Evolutionary conservation across 768 basidiomycete species (phyloP).

Genomic region (Dictyophora rubrovolvata): DNA sequence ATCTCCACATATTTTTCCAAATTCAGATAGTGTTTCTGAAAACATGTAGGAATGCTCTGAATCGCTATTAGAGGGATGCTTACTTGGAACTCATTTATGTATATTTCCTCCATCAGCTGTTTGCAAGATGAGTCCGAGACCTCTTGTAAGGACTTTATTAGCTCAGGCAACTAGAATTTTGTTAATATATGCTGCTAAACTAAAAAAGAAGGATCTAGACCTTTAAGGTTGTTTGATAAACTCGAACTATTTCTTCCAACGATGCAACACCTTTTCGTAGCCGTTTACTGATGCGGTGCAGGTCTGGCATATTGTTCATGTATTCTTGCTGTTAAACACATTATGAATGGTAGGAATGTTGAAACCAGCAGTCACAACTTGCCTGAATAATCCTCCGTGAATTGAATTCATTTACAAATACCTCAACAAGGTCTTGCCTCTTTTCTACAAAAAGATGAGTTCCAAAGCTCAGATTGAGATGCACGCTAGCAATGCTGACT

Average conservation of each 20-base stretch:
- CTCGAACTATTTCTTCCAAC: slow-evolving; percentile 90
- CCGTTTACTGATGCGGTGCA: slow-evolving; percentile 83
- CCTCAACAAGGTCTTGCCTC: slow-evolving; percentile 80
- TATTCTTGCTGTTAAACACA: slow-evolving; percentile 57
- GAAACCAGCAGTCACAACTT: slow-evolving; percentile 8
- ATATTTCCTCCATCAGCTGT: slow-evolving; percentile 56
- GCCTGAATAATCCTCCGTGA: slow-evolving; percentile 69
- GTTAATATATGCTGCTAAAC: neutral
- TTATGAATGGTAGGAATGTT: neutral
- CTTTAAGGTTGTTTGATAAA: slow-evolving; percentile 87
- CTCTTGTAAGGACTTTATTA: slow-evolving; percentile 54
- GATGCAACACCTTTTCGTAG: slow-evolving; percentile 78
- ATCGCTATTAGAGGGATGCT: slow-evolving; percentile 9
- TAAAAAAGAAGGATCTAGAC: slow-evolving; percentile 27
- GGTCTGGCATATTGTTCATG: slow-evolving; percentile 86
- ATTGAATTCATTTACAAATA: slow-evolving; percentile 70
- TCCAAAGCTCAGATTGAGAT: neutral
- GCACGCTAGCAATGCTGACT: slow-evolving; percentile 36
- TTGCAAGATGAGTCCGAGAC: slow-evolving; percentile 31
- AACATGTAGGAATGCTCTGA: neutral
- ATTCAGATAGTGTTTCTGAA: slow-evolving; percentile 50
- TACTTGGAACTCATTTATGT: slow-evolving; percentile 53
- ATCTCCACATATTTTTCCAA: slow-evolving; percentile 81
- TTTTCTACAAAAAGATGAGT: slow-evolving; percentile 39
- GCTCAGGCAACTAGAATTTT: slow-evolving; percentile 52